Evolutionary conservation across 768 basidiomycete genomes (phyloP).

Genomic region (Hygrocybe coccinea): DNA sequence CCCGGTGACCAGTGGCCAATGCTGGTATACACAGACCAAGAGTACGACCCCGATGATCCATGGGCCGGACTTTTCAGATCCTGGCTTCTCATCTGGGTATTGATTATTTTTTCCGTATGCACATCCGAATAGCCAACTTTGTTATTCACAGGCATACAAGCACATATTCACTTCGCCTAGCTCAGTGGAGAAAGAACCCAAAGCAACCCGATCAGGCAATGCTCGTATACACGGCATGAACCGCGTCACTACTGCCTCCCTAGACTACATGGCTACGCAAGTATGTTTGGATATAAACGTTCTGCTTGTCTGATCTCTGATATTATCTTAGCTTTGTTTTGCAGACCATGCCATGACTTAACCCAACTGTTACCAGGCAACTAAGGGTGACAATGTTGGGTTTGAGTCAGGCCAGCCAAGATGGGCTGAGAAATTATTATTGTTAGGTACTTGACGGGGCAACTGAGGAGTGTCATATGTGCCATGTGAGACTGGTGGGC

Average conservation of each 20-base stretch:
- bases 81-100: not conserved
- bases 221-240: not conserved
- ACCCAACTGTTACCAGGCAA: no score
- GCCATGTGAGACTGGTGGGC: no score
- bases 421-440: no score
- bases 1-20: not conserved
- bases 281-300: not conserved
- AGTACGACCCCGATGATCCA: not conserved
- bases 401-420: no score
- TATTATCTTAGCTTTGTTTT: constrained; percentile 6
- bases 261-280: not conserved
- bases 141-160: not conserved
- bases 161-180: not conserved
- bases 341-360: no score
- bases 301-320: not conserved
- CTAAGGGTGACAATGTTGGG: no score
- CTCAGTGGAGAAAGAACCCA: not conserved
- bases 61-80: not conserved
- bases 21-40: not conserved
- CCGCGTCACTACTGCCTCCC: not conserved
- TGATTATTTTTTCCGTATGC: not conserved
- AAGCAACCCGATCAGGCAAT: not conserved
- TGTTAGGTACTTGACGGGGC: no score
- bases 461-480: no score
- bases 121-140: not conserved